phyloP scores from a whole-genome alignment of 441 rosid genomes.

The Gossypium armourianum region DNA sequence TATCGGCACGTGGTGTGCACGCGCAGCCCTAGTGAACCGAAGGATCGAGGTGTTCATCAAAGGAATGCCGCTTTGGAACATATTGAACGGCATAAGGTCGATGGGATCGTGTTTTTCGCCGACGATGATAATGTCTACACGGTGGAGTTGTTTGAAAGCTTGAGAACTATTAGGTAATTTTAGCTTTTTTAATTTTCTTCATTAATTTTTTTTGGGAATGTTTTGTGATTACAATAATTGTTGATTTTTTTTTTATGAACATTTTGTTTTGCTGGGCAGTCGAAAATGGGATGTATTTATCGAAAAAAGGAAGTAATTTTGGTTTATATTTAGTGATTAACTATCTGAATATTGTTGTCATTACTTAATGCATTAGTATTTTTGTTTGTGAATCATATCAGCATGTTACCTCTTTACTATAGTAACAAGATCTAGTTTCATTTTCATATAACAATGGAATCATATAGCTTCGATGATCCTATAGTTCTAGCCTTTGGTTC shows the following conservation, averaged over 20 bases:
- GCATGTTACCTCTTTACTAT: neutral
- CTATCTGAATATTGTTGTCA: neutral
- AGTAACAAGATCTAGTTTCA: neutral
- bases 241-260: neutral
- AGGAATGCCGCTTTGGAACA: constrained; percentile 74
- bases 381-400: neutral
- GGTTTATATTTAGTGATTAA: neutral
- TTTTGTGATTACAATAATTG: neutral
- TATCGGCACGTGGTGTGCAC: constrained; percentile 66
- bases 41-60: constrained; percentile 80
- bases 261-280: too few species aligned
- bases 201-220: neutral
- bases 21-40: constrained; percentile 41
- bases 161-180: constrained; percentile 56
- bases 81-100: constrained; percentile 64
- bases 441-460: neutral
- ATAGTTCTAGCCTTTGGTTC: too few species aligned
- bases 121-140: constrained; percentile 83
- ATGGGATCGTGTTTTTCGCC: constrained; percentile 83
- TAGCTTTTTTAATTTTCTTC: neutral
- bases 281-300: too few species aligned
- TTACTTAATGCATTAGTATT: neutral
- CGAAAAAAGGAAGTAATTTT: neutral
- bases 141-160: constrained; percentile 57
- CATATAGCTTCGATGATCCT: too few species aligned